A percentile compares a stretch with the other conserved stretches of the same genome.
Evolutionary conservation across 202 grass and related monocot species (phyloP).

Genomic region (Panicum hallii): DNA sequence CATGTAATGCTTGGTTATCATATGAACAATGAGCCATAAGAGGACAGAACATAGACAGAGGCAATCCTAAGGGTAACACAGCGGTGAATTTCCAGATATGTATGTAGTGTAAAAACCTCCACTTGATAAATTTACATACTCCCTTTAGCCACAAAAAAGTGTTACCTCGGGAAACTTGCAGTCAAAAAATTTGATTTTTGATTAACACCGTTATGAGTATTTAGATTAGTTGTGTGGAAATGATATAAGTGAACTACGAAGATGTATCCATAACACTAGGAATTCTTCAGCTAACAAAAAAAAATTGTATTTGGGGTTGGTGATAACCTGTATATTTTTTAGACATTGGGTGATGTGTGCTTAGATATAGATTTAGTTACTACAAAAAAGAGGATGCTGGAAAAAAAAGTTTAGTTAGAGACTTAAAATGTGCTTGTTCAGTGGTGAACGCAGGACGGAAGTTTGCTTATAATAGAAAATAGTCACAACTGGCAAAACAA

Average conservation of each 20-base stretch:
- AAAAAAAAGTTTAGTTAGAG: conserved; percentile 18
- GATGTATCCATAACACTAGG: conserved; percentile 3
- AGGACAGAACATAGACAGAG: conserved; percentile 1
- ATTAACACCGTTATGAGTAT: neutral
- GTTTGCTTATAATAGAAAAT: conserved; percentile 1
- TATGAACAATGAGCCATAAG: conserved; percentile 15
- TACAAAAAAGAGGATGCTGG: neutral
- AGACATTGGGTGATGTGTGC: neutral
- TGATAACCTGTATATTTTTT: neutral
- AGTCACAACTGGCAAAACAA: conserved; percentile 10
- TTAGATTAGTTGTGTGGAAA: neutral
- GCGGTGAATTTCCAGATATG: neutral
- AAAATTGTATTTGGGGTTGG: neutral
- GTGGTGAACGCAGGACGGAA: conserved; percentile 1
- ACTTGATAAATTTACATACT: neutral
- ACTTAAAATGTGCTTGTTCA: conserved; percentile 24
- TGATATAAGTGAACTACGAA: neutral
- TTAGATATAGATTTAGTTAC: conserved; percentile 18
- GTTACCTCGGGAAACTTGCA: conserved; percentile 9
- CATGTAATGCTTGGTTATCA: conserved; percentile 31
- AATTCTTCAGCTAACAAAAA: neutral
- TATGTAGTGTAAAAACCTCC: neutral
- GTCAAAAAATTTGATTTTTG: neutral
- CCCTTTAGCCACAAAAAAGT: neutral
- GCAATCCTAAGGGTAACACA: neutral